Evolutionary conservation across 164 flowering plant species (phyloP).

Genomic region (Nymphaea thermarum): DNA sequence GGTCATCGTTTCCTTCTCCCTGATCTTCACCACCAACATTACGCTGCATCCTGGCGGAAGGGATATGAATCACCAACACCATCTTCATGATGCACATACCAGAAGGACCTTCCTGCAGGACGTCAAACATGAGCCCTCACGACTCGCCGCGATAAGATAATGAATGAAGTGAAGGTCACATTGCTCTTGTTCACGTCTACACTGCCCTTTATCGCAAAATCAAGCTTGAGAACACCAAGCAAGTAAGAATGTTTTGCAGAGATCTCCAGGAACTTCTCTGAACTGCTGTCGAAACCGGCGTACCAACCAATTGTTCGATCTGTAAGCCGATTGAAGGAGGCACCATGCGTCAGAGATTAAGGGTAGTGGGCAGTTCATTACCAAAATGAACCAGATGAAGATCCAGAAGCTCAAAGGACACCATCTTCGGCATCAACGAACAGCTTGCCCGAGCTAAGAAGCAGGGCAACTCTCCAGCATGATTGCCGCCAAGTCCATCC

Average conservation of each 20-base stretch:
- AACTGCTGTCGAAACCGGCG: slow-evolving; percentile 9
- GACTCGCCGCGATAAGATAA: slow-evolving; percentile 7
- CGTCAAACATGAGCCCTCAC: slow-evolving; percentile 11
- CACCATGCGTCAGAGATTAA: slow-evolving; percentile 9
- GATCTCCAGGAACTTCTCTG: slow-evolving; percentile 11
- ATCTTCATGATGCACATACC: slow-evolving; percentile 20
- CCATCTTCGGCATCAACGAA: slow-evolving; percentile 19
- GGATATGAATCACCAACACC: neutral
- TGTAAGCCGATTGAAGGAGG: slow-evolving; percentile 6
- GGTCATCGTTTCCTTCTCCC: slow-evolving; percentile 71
- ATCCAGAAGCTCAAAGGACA: slow-evolving; percentile 23
- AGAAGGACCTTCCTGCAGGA: slow-evolving; percentile 42
- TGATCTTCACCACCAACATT: slow-evolving; percentile 32
- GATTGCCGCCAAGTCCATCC: slow-evolving; percentile 22
- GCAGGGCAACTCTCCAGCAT: slow-evolving; percentile 20
- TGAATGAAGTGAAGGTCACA: slow-evolving; percentile 11
- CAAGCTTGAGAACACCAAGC: slow-evolving; percentile 20
- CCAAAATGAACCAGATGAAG: slow-evolving; percentile 16
- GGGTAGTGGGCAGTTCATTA: slow-evolving; percentile 7
- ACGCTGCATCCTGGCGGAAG: slow-evolving; percentile 21
- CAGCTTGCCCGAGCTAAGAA: slow-evolving; percentile 18
- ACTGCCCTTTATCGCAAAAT: slow-evolving; percentile 18
- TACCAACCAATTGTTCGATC: neutral
- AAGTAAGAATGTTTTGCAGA: slow-evolving; percentile 11
- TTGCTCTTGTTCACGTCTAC: slow-evolving; percentile 7